Conservation (phyloP, 257 asterid genomes). For the Anisodus acutangulus region DNA sequence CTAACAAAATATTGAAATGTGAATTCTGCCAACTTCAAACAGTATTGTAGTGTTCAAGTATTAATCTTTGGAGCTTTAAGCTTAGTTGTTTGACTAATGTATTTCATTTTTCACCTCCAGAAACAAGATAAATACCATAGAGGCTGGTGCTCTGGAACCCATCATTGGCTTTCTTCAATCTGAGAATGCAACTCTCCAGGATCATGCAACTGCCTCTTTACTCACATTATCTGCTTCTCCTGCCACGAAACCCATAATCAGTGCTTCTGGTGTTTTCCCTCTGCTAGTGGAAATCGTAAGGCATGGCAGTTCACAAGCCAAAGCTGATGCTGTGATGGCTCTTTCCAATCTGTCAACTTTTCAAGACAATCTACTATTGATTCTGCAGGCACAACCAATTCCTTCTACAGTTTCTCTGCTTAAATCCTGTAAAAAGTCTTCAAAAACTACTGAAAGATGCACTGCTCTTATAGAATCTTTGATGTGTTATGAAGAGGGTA, state of each 20-base stretch:
- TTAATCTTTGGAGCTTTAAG: slow-evolving; percentile 8
- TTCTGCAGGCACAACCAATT: slow-evolving; percentile 67
- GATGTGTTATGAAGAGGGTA: slow-evolving; percentile 72
- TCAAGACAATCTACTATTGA: slow-evolving; percentile 52
- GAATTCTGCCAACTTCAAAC: slow-evolving; percentile 14
- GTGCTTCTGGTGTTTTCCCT: slow-evolving; percentile 83
- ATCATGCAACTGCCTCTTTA: slow-evolving; percentile 80
- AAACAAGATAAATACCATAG: slow-evolving; percentile 72
- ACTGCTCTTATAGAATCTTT: slow-evolving; percentile 72
- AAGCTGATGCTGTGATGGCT: slow-evolving; percentile 82
- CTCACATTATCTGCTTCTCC: slow-evolving; percentile 90
- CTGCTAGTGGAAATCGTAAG: slow-evolving; percentile 65
- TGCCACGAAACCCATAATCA: slow-evolving; percentile 80
- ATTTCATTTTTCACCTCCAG: slow-evolving; percentile 48
- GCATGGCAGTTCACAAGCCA: slow-evolving; percentile 64
- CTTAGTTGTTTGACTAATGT: slow-evolving; percentile 13
- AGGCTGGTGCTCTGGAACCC: slow-evolving; percentile 83
- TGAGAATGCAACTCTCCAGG: slow-evolving; percentile 60
- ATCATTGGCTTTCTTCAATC: slow-evolving; percentile 73
- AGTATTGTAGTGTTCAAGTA: slow-evolving; percentile 11
- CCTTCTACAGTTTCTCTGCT: slow-evolving; percentile 65
- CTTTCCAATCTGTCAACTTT: slow-evolving; percentile 83
- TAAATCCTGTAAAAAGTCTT: slow-evolving; percentile 68
- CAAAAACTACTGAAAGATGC: slow-evolving; percentile 77
- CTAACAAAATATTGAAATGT: neutral